Conservation (phyloP, 305 asterid species). For the Lippia alba region DNA sequence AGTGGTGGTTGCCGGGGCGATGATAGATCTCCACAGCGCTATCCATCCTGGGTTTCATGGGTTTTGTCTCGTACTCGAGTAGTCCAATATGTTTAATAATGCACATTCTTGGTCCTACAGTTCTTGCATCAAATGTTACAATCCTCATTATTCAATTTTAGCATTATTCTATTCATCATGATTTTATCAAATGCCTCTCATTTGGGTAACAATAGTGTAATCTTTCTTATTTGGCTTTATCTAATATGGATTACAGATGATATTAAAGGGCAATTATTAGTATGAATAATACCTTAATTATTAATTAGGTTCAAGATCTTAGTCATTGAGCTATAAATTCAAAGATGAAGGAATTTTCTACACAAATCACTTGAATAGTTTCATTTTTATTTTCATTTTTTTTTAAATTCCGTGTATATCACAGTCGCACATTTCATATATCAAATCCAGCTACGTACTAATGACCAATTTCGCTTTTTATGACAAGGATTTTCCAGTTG, state of each 20-base stretch:
- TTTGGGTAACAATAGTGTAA: too few relatives aligned
- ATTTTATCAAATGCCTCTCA: too few relatives aligned
- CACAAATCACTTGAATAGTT: constrained; percentile 1
- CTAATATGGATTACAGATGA: too few relatives aligned
- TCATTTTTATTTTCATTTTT: background rate
- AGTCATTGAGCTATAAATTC: background rate
- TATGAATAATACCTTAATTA: too few relatives aligned
- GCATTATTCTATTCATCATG: too few relatives aligned
- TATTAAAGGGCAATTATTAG: too few relatives aligned
- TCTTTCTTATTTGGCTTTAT: too few relatives aligned
- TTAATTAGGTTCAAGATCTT: too few relatives aligned
- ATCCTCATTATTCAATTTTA: too few relatives aligned
- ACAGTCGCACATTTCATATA: background rate
- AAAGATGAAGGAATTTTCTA: background rate
- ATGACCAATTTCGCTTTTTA: constrained; percentile 1
- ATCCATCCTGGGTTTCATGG: constrained; percentile 73
- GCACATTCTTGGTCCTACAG: background rate
- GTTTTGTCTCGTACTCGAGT: constrained; percentile 35
- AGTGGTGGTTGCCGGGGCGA: background rate
- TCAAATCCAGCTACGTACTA: background rate
- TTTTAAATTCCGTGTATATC: background rate
- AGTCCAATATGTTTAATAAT: background rate
- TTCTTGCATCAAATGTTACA: too few relatives aligned
- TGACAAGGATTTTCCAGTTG: constrained; percentile 14
- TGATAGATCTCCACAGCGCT: constrained; percentile 49